A percentile compares a stretch with the other conserved stretches of the same genome.
These are phyloP conservation scores for Microbotryomycetes sp. DNA, from an alignment of 1,284 basidiomycete species.

Conservation along the genomic window DNA sequence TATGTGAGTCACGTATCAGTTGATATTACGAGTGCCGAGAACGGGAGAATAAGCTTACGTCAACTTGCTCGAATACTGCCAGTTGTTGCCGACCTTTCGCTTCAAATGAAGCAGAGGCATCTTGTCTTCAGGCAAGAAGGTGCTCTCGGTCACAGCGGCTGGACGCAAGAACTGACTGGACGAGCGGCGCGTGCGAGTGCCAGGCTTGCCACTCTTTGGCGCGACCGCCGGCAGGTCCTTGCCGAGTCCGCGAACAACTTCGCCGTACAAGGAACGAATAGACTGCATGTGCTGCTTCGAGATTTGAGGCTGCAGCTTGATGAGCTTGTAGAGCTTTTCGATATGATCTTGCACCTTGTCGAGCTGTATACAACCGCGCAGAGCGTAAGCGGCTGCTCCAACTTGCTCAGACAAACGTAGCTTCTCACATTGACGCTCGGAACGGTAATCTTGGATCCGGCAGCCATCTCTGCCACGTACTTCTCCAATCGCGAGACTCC, in stretches of 20 bases:
- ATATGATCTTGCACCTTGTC: constrained; percentile 86
- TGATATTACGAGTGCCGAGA: neutral
- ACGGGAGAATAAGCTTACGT: constrained; percentile 49
- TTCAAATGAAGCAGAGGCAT: constrained; percentile 92
- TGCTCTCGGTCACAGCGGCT: constrained; percentile 58
- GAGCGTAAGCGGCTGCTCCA: neutral
- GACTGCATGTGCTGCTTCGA: constrained; percentile 94
- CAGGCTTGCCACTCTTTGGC: constrained; percentile 20
- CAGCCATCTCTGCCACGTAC: constrained; percentile 85
- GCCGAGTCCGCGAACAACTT: constrained; percentile 69
- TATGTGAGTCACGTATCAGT: neutral
- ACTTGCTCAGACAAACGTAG: constrained; percentile 10
- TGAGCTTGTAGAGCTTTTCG: constrained; percentile 91
- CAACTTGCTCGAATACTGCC: constrained; percentile 95
- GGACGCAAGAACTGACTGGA: constrained; percentile 93
- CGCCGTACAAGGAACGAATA: constrained; percentile 93
- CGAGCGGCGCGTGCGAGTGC: constrained; percentile 64
- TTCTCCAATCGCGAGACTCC: constrained; percentile 95
- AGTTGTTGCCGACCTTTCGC: constrained; percentile 89
- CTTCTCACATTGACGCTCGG: constrained; percentile 61
- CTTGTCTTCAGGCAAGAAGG: constrained; percentile 78
- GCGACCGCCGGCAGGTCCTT: constrained; percentile 26
- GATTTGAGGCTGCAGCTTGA: constrained; percentile 93
- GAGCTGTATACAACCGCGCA: constrained; percentile 40
- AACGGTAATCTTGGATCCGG: constrained; percentile 66